Base-by-base conservation (phyloP, 2,329 filamentous ascomycete species). In the Phialocephala subalpina region DNA sequence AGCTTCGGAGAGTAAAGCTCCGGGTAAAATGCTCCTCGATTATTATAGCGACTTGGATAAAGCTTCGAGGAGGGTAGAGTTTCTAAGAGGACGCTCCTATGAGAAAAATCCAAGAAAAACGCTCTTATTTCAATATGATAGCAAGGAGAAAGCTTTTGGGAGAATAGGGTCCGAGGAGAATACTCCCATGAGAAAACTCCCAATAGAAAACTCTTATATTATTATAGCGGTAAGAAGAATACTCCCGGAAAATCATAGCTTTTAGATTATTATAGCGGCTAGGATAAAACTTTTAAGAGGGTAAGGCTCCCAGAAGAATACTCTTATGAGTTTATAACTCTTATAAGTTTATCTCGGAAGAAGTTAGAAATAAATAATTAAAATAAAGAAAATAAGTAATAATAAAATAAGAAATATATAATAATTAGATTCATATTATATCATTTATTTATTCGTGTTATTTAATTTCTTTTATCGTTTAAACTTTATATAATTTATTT, bases 121-220 rank as follows among this genome's bases (percentile, higher is more conserved):
- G 29, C 55, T 40, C 55, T 11, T 29, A 58, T 1, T 2, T 20
- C 5, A 58, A 58, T 58, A 40, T 38, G 16, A 58, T 11, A n/a
- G n/a, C 35, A n/a, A 40, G 55, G 55, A 58, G 55, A 58, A 58
- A 58, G 12, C n/a, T 58, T 58, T 33, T 58, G 35, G 55, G 35
- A 58, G 55, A 40, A 33, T n/a, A 58, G n/a, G n/a, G 55, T 58
- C 22, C 35, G 8, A 22, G n/a, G 35, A 58, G 33, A 40, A 58
- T 16, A 5, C 29, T 58, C 29, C 55, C 33, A 5, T 38, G 33
- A 58, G 55, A 40, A 38, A 58, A 40, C 25, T 58, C 55, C 29
- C 20, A 58, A n/a, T 16, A 58, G 55, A 58, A 58, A 27, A 16
- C 35, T 40, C 55, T 33, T n/a, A 58, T 40, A n/a, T 58, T n/a